Base-by-base conservation (phyloP, 176 grass and related monocot genomes). In the Carex scoparia region DNA sequence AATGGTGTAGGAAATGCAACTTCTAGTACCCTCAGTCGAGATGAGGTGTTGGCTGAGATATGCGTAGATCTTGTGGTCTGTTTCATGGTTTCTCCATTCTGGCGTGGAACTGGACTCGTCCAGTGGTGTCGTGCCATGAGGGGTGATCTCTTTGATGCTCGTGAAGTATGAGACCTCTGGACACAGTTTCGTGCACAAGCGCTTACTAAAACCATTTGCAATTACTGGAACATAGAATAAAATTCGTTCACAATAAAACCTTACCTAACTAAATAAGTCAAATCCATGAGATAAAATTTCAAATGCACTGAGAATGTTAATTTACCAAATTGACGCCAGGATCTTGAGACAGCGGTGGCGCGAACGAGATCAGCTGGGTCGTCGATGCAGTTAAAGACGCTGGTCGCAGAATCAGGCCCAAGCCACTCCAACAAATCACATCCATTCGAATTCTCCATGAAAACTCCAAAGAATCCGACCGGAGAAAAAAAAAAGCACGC, bases 261-360 rank as follows among this genome's bases (percentile, higher is more conserved):
- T 23, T 23, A 23, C 23, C 23, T 23, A 23, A 23, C 23, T 23
- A 23, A 23, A 23, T 23, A 23, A 23, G 23, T 23, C 23, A 23
- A 23, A 23, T 23, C 23, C 23, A 23, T 23, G 23, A 23, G 23
- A 23, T 23, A 23, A 23, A 23, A 23, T 23, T 23, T 40, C 38
- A 40, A 40, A 5, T 4, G 38, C 4, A 35, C 33, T 35, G 33
- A 1, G 33, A 8, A 86, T 89, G 3, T 35, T 35, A 35, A 35
- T 35, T 73, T 57, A 89, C 88, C 89, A 87, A 97, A 93, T 61
- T 14, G 86, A 84, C 94, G 92, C 94, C 94, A 97, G 54, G 94
- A 92, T 74, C 82, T 87, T 4, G 91, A 93, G 80, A 83, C 92
- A 61, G 86, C 37, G 68, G 86, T 63, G 67, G 86, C 79, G 65